Conservation (phyloP, 1,284 basidiomycete genomes). For the Ustilago tritici region DNA sequence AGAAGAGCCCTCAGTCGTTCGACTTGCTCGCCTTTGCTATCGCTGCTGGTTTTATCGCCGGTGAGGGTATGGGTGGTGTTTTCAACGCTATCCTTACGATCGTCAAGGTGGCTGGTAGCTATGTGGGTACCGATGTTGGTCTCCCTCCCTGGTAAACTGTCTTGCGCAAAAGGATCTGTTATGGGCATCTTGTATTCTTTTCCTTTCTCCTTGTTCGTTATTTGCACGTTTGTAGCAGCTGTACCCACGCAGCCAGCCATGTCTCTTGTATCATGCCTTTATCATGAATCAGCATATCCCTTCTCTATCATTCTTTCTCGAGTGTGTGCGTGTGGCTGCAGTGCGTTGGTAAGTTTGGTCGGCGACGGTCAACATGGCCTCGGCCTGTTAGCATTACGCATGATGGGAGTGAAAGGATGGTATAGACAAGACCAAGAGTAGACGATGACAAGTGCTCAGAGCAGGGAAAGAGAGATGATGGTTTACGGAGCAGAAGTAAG, state of each 20-base stretch:
- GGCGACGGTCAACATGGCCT: not conserved
- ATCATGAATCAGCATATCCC: conserved; percentile 27
- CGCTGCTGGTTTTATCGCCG: conserved; percentile 76
- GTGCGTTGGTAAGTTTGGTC: not conserved
- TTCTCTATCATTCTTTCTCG: not conserved
- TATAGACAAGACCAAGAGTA: not conserved
- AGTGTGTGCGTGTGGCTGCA: not conserved
- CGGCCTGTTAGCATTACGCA: not conserved
- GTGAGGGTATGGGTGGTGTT: conserved; percentile 79
- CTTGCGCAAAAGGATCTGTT: conserved; percentile 1
- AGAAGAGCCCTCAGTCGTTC: conserved; percentile 70
- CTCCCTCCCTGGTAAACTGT: conserved; percentile 55
- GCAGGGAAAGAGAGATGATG: not conserved
- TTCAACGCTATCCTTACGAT: conserved; percentile 73
- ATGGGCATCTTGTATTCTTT: conserved; percentile 21
- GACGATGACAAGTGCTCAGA: not conserved
- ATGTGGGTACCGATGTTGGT: conserved; percentile 47
- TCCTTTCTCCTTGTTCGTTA: not conserved
- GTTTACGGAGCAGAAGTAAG: conserved; percentile 1
- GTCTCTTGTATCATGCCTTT: not conserved
- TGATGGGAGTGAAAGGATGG: not conserved
- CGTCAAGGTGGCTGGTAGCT: conserved; percentile 42
- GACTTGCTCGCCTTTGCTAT: conserved; percentile 76
- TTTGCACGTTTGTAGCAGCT: not conserved
- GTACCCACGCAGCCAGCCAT: conserved; percentile 1